Conservation (phyloP, 495 filamentous ascomycete species). For the Rhizodiscina lignyota region DNA sequence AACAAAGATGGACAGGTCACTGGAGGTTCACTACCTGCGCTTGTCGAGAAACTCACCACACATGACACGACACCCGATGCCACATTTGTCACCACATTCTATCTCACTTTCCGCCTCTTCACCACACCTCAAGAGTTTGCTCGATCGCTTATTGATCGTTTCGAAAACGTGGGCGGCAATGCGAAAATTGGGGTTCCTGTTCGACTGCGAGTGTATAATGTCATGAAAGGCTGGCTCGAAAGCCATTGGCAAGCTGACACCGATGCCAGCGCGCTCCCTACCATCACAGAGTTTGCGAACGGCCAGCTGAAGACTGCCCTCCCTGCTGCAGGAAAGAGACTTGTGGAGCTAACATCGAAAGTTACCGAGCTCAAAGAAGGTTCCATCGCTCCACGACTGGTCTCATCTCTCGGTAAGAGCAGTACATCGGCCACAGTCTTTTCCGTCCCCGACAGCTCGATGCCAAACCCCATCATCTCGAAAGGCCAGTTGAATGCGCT, state of each 20-base stretch:
- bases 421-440: constrained; percentile 51
- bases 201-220: constrained; percentile 82
- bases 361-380: constrained; percentile 55
- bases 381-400: constrained; percentile 66
- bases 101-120: constrained; percentile 92
- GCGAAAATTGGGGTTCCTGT: constrained; percentile 59
- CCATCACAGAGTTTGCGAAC: constrained; percentile 66
- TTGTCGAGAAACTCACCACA: constrained; percentile 86
- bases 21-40: constrained; percentile 75
- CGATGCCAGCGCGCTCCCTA: constrained; percentile 55
- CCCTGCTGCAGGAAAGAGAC: constrained; percentile 60
- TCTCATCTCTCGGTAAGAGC: constrained; percentile 81
- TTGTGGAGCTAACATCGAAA: constrained; percentile 64
- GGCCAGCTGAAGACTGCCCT: constrained; percentile 47
- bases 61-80: constrained; percentile 88
- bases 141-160: constrained; percentile 68
- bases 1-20: constrained; percentile 94
- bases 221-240: constrained; percentile 94
- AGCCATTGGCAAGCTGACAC: constrained; percentile 79
- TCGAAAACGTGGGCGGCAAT: constrained; percentile 75
- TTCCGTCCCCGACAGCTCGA: constrained; percentile 47
- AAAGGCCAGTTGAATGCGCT: constrained; percentile 63
- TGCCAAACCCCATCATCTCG: constrained; percentile 51
- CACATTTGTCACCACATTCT: constrained; percentile 87
- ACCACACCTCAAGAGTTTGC: constrained; percentile 68